Conservation (phyloP, 2,329 filamentous ascomycete species). For the Didymella sp. region DNA sequence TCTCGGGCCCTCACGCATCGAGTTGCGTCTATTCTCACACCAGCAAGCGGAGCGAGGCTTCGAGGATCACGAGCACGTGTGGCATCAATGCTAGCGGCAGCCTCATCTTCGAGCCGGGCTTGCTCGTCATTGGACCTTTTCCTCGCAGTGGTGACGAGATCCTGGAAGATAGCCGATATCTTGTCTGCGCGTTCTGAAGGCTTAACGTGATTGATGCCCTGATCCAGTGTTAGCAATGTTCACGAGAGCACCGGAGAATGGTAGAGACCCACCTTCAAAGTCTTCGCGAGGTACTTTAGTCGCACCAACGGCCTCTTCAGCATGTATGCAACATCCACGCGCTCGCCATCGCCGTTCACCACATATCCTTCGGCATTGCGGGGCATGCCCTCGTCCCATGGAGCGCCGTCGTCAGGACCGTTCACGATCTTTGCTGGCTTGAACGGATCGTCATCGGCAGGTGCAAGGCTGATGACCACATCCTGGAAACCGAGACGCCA, state of each 20-base stretch:
- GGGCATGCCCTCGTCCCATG: slow-evolving; percentile 62
- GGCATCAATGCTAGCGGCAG: slow-evolving; percentile 82
- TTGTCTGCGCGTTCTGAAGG: slow-evolving; percentile 65
- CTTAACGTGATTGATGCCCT: slow-evolving; percentile 65
- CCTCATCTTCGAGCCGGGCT: slow-evolving; percentile 81
- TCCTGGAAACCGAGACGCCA: slow-evolving; percentile 96
- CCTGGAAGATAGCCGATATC: slow-evolving; percentile 69
- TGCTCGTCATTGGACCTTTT: slow-evolving; percentile 75
- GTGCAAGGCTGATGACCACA: slow-evolving; percentile 89
- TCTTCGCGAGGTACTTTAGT: slow-evolving; percentile 85
- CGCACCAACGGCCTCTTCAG: slow-evolving; percentile 87
- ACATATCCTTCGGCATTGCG: slow-evolving; percentile 67
- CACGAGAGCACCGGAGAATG: neutral
- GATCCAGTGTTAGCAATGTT: slow-evolving; percentile 38
- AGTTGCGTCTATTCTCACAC: slow-evolving; percentile 74
- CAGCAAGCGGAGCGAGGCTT: slow-evolving; percentile 74
- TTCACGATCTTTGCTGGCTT: slow-evolving; percentile 47
- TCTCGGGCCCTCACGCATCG: slow-evolving; percentile 90
- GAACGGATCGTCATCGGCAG: slow-evolving; percentile 69
- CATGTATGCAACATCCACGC: slow-evolving; percentile 92
- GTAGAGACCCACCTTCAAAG: slow-evolving; percentile 68
- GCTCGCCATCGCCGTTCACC: slow-evolving; percentile 77
- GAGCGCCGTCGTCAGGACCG: slow-evolving; percentile 57
- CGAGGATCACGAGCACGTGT: slow-evolving; percentile 79
- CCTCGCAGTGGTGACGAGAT: slow-evolving; percentile 77